A percentile compares a stretch with the other conserved stretches of the same genome.
phyloP scores from a whole-genome alignment of 225 moss, liverwort and hornwort species.

The Physcomitrellopsis africana region DNA sequence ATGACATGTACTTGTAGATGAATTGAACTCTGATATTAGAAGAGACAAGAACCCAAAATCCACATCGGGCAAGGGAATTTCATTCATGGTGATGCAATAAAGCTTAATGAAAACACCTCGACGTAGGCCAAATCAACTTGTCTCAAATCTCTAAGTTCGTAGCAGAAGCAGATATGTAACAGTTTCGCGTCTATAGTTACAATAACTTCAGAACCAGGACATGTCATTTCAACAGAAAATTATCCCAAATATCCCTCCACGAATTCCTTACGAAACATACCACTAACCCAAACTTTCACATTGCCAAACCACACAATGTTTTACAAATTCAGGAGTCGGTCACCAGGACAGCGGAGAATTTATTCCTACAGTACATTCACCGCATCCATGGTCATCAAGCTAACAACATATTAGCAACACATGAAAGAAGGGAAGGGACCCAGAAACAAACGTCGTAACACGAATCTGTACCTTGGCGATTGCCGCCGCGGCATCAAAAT shows the following conservation, averaged over 20 bases:
- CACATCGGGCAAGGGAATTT: too few species aligned
- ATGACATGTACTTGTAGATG: too few species aligned
- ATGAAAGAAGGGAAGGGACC: too few species aligned
- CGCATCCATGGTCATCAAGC: too few species aligned
- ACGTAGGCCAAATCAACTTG: not conserved
- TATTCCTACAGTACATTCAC: too few species aligned
- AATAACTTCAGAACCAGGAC: not conserved
- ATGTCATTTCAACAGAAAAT: not conserved
- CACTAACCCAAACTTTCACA: not conserved
- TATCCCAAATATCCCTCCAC: not conserved
- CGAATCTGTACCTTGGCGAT: slow-evolving; percentile 36
- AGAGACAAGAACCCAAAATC: too few species aligned
- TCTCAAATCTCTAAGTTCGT: not conserved
- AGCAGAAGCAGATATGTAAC: not conserved
- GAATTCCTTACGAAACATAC: not conserved
- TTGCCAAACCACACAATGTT: not conserved
- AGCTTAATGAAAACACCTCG: not conserved
- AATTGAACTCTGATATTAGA: too few species aligned
- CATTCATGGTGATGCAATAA: not conserved
- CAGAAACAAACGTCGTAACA: too few species aligned
- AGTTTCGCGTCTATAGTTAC: not conserved
- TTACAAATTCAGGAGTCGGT: not conserved
- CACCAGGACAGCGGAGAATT: too few species aligned
- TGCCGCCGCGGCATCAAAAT: slow-evolving; percentile 16
- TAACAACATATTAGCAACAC: too few species aligned